Evolutionary conservation across 148 eudicot species (phyloP).

Genomic region (Dysphania ambrosioides): DNA sequence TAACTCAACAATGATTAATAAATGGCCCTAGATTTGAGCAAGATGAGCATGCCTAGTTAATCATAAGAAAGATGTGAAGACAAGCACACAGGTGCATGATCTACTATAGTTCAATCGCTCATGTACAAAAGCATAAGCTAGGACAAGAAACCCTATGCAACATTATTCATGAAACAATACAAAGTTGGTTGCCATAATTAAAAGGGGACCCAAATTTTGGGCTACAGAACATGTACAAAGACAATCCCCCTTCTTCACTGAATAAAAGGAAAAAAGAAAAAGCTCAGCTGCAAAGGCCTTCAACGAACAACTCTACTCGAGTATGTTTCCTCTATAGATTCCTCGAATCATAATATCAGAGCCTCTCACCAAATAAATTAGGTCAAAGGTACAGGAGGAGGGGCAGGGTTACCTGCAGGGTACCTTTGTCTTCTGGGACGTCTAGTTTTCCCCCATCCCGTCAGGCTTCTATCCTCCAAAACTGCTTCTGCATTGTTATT

Average conservation of each 20-base stretch:
- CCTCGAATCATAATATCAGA: constrained; percentile 20
- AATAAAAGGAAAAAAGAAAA: constrained; percentile 10
- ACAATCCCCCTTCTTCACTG: constrained; percentile 27
- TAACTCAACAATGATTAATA: background rate
- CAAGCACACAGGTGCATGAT: constrained; percentile 9
- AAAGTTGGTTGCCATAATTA: constrained; percentile 20
- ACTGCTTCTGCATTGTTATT: constrained; percentile 39
- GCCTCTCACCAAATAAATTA: constrained; percentile 30
- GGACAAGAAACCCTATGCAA: constrained; percentile 30
- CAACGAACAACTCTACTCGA: constrained; percentile 30
- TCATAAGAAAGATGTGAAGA: background rate
- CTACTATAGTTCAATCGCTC: background rate
- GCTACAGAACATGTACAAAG: constrained; percentile 46
- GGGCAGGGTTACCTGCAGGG: constrained; percentile 56
- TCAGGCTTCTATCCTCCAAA: constrained; percentile 65
- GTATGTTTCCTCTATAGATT: constrained; percentile 28
- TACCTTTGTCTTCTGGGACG: constrained; percentile 81
- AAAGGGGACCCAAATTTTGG: constrained; percentile 37
- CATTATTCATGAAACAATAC: constrained; percentile 45
- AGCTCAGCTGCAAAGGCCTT: constrained; percentile 25
- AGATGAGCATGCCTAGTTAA: background rate
- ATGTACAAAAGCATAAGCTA: constrained; percentile 26
- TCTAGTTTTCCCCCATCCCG: constrained; percentile 94
- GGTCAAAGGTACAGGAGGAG: constrained; percentile 42
- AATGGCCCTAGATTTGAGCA: background rate